Conservation (phyloP, 192 early-diverging fungal species). For the Backusella sp. region DNA sequence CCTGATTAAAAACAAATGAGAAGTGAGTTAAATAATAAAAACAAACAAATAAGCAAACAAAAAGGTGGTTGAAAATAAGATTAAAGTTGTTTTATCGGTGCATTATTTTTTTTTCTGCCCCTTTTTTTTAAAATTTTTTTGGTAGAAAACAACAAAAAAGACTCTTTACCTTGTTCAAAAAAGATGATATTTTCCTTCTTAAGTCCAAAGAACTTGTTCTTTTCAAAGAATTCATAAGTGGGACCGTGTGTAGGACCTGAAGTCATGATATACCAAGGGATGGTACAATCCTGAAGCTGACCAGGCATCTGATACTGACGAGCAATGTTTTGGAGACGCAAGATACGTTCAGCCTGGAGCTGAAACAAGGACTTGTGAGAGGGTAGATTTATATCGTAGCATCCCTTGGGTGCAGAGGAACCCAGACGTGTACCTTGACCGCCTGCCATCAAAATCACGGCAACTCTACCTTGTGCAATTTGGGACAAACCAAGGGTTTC, state of each 20-base stretch:
- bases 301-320: constrained; percentile 26
- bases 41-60: constrained; percentile 3
- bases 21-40: constrained; percentile 6
- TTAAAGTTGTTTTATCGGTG: neutral
- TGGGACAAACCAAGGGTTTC: constrained; percentile 67
- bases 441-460: constrained; percentile 91
- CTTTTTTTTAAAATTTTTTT: neutral
- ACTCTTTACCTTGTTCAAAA: constrained; percentile 81
- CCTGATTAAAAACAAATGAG: constrained; percentile 37
- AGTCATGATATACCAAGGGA: constrained; percentile 99
- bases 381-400: constrained; percentile 92
- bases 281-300: constrained; percentile 51
- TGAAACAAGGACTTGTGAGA: constrained; percentile 90
- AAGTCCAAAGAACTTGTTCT: constrained; percentile 88
- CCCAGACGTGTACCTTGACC: constrained; percentile 86
- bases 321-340: constrained; percentile 72
- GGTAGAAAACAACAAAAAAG: neutral
- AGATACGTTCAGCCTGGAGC: constrained; percentile 93
- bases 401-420: constrained; percentile 86
- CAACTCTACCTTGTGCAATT: constrained; percentile 88
- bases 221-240: constrained; percentile 77
- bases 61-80: neutral
- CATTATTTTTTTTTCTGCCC: neutral
- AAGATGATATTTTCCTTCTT: constrained; percentile 82
- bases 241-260: constrained; percentile 87